Evolutionary conservation across 1,139 yeast species (phyloP), one percentile per base, ranked within the genome.

Genomic region (Suhomyces maxii): DNA sequence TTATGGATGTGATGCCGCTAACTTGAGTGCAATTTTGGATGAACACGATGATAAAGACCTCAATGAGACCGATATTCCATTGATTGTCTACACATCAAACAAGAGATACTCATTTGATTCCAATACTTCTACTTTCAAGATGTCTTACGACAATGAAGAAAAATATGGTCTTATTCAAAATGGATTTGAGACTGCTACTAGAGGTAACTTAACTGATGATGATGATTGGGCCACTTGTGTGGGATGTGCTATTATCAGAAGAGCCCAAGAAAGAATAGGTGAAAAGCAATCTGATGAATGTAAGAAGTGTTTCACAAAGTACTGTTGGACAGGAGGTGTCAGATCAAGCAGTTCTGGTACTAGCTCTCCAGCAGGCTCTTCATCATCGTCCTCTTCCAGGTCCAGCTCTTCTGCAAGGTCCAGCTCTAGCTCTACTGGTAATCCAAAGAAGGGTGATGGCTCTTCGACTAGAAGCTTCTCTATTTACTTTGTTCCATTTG

Each of bases 191-290:
- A 63, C 61, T 3, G 59, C 71, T 8, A 59, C 74, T 5, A 56
- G 73, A 46, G 58, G 57, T 23, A 74, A 74, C 51, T 52, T 64
- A 6, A 63, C 78, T 4, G 66, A 64, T 39, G 77, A 73, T 49
- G 47, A 56, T 9, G 55, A 66, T 18, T 74, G 77, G 77, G 64
- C 69, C 7, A 66, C 67, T 1, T 74, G 79, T 58, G 75, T 74
- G 12, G 79, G 77, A 3, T 74, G 79, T 61, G 79, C 79, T 6
- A 65, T 74, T 25, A 71, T 74, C 36, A 61, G 77, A 53, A 59
- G 79, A 53, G 64, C 68, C 7, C 77, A 74, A 53, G 78, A 74
- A 54, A 57, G 79, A 47, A 58, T 64, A 41, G 68, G 68, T 3
- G 46, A 64, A 34, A 64, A 66, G 33, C 78, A 71, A 51, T 63